phyloP scores from a whole-genome alignment of 2,329 filamentous ascomycete genomes.

The Sporothrix euskadiensis region DNA sequence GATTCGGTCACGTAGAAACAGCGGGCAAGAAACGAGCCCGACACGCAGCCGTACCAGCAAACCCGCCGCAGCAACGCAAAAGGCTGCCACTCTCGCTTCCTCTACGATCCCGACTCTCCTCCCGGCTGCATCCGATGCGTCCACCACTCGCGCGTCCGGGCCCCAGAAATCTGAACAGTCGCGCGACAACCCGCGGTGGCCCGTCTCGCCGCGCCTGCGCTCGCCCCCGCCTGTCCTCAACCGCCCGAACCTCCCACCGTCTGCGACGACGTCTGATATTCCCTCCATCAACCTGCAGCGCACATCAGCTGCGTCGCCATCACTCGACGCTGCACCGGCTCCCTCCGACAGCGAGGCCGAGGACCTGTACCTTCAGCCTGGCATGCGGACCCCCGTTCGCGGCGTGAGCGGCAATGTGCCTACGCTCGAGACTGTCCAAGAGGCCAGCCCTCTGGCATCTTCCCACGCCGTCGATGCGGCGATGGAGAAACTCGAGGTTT shows the following conservation, averaged over 20 bases:
- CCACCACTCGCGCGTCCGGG: conserved; percentile 59
- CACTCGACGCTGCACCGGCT: conserved; percentile 43
- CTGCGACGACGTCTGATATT: conserved; percentile 40
- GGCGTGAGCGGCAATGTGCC: conserved; percentile 60
- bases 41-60: conserved; percentile 55
- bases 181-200: conserved; percentile 68
- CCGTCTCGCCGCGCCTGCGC: conserved; percentile 72
- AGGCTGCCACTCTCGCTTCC: conserved; percentile 61
- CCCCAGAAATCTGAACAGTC: conserved; percentile 63
- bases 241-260: conserved; percentile 38
- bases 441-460: conserved; percentile 76
- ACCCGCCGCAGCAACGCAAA: conserved; percentile 63
- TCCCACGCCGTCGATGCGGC: conserved; percentile 54
- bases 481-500: conserved; percentile 52
- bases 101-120: conserved; percentile 67
- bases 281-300: conserved; percentile 57
- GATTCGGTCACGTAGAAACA: conserved; percentile 64
- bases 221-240: conserved; percentile 67
- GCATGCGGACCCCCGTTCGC: conserved; percentile 61
- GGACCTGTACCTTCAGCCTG: conserved; percentile 50
- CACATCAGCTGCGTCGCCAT: conserved; percentile 48
- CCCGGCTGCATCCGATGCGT: conserved; percentile 58
- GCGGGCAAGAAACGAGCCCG: conserved; percentile 64
- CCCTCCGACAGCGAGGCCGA: conserved; percentile 56
- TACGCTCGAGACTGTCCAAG: conserved; percentile 85